Evolutionary conservation across 1,139 yeast genomes (phyloP).

Genomic region (Debaryomycetaceae sp.): DNA sequence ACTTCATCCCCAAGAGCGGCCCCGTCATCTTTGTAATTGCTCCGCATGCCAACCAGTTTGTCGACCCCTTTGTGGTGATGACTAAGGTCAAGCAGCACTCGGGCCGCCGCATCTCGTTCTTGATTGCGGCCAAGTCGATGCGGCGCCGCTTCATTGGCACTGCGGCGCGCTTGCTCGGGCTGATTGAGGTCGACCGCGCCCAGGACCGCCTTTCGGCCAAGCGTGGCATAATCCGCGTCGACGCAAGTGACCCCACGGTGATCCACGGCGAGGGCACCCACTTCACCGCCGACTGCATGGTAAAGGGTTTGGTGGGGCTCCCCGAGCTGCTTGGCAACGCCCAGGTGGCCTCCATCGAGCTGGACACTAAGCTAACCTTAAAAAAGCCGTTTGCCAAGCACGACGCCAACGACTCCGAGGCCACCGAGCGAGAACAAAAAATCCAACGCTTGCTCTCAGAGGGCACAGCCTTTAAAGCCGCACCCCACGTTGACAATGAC

Average conservation of each 20-base stretch:
- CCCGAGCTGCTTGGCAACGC: slow-evolving; percentile 57
- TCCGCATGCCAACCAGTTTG: slow-evolving; percentile 45
- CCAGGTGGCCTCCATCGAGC: slow-evolving; percentile 47
- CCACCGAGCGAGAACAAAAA: slow-evolving; percentile 16
- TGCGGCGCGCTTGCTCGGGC: slow-evolving; percentile 52
- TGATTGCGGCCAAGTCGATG: slow-evolving; percentile 65
- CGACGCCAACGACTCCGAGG: slow-evolving; percentile 15
- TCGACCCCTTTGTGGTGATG: slow-evolving; percentile 41
- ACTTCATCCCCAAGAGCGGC: slow-evolving; percentile 36
- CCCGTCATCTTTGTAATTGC: slow-evolving; percentile 44
- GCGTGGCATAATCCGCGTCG: slow-evolving; percentile 42
- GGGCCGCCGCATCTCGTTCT: slow-evolving; percentile 45
- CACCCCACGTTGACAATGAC: slow-evolving; percentile 62
- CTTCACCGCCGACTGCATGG: slow-evolving; percentile 42
- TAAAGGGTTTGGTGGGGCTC: slow-evolving; percentile 58
- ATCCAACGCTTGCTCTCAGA: slow-evolving; percentile 34
- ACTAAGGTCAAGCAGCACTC: slow-evolving; percentile 29
- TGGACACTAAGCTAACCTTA: slow-evolving; percentile 49
- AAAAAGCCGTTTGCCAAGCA: slow-evolving; percentile 42
- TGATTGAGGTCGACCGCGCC: slow-evolving; percentile 72
- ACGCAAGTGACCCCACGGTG: slow-evolving; percentile 28
- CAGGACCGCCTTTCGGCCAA: slow-evolving; percentile 55
- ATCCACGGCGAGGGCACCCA: slow-evolving; percentile 45
- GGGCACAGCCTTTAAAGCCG: slow-evolving; percentile 53
- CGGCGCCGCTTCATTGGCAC: slow-evolving; percentile 49